Base-by-base conservation (phyloP, 768 basidiomycete genomes). In the Roridomyces roridus region DNA sequence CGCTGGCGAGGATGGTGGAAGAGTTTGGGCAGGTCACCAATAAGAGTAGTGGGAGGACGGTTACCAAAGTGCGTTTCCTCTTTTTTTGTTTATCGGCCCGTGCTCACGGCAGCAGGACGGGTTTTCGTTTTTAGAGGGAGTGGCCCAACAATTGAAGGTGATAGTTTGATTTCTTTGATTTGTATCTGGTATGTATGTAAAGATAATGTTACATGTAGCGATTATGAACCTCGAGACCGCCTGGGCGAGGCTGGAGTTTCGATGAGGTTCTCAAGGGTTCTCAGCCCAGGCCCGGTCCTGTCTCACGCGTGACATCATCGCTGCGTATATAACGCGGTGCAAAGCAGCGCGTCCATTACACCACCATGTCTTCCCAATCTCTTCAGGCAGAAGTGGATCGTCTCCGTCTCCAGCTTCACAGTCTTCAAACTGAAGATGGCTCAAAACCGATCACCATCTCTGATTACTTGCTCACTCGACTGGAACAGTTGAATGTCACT, bases 1-100 rank as follows among this genome's bases (percentile, higher is more conserved):
- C 77, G 41, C 79, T 92, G 36, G 89, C 85, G 26, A 67, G 65
- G 61, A 81, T 91, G 80, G 82, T 92, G 7, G 77, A 80, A 8
- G 88, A 90, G 46, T 92, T 92, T 69, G 85, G 85, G 21, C 75
- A 78, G 45, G 82, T 88, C 50, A 90, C 87, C 28, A 85, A 89
- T 68, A 80, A 80, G 67, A 86, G 85, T 64, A 85, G 77, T 34
- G 86, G 88, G 37, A 78, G 87, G 60, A 90, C 86, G 46, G 77
- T 92, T 50, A 91, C 89, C 29, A 92, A 92, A 80, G 83, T 81
- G 20, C 6, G 34, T 41, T 12, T 50, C 36, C 2, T 31, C 44
- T n/a, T 20, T 50, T 35, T 31, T 52, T 55, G n/a, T 50, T 45
- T 35, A 25, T 44, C 82, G 31, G 11, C 10, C 3, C 15, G 31